These are phyloP conservation scores for Phytophthora vignae DNA, from an alignment of 352 stramenopile genomes.

Conservation along the genomic window DNA sequence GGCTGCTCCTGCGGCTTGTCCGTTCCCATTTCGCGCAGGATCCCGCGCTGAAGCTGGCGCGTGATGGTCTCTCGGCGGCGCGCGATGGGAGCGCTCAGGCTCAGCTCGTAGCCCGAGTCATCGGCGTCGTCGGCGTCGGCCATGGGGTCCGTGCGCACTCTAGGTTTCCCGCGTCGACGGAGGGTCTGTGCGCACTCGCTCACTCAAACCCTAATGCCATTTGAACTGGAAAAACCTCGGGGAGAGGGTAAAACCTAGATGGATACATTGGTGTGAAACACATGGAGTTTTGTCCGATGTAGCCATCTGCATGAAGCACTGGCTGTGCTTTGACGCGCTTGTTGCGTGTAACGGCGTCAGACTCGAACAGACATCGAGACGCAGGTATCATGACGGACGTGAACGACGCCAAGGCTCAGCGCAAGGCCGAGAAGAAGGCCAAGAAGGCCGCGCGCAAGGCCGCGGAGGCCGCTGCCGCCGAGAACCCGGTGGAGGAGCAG, in stretches of 20 bases:
- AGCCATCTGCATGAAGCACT: constrained; percentile 31
- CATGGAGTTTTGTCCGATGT: background rate
- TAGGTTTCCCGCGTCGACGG: constrained; percentile 1
- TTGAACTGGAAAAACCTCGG: background rate
- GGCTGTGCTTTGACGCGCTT: constrained; percentile 35
- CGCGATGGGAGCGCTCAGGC: constrained; percentile 38
- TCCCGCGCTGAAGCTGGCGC: constrained; percentile 70
- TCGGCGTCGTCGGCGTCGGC: constrained; percentile 25
- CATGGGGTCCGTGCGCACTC: constrained; percentile 2
- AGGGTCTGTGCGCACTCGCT: background rate
- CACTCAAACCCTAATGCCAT: background rate
- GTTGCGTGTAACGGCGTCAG: constrained; percentile 22
- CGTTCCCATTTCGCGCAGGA: constrained; percentile 38
- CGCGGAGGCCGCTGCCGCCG: constrained; percentile 12
- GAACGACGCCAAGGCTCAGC: constrained; percentile 47
- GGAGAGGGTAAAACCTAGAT: background rate
- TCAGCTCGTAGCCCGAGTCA: constrained; percentile 24
- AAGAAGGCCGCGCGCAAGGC: constrained; percentile 56
- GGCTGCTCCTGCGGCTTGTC: background rate
- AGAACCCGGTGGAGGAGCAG: constrained; percentile 4
- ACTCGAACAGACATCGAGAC: constrained; percentile 23
- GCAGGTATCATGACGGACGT: constrained; percentile 42
- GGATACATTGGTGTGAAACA: constrained; percentile 1
- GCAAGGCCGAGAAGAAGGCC: constrained; percentile 55
- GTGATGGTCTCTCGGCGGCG: constrained; percentile 58